A percentile compares a stretch with the other conserved stretches of the same genome.
Conservation (phyloP, 1,284 basidiomycete genomes). For the Moesziomyces sp. region DNA sequence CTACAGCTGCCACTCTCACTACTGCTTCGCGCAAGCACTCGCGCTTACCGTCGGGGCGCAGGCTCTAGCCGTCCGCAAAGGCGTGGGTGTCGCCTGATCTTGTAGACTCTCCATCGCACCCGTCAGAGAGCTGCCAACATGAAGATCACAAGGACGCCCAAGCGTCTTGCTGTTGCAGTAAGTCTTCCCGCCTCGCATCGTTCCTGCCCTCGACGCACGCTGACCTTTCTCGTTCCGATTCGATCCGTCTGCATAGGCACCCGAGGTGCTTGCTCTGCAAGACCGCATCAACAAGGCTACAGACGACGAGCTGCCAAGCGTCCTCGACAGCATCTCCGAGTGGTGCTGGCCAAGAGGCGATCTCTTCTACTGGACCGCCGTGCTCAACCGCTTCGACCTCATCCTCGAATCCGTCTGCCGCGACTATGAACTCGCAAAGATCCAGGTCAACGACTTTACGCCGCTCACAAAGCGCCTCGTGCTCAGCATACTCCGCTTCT, state of each 20-base stretch:
- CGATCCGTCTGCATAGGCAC: slow-evolving; percentile 20
- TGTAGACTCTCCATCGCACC: background rate
- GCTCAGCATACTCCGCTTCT: slow-evolving; percentile 85
- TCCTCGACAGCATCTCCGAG: slow-evolving; percentile 58
- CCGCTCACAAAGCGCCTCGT: slow-evolving; percentile 79
- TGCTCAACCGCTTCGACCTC: slow-evolving; percentile 92
- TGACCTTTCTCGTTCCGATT: background rate
- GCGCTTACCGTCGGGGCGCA: background rate
- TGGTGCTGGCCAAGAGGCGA: slow-evolving; percentile 98
- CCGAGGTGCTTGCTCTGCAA: slow-evolving; percentile 55
- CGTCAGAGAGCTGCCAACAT: slow-evolving; percentile 17
- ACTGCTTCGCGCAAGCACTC: no score
- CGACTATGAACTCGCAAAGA: slow-evolving; percentile 73
- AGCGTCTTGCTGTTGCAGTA: slow-evolving; percentile 62
- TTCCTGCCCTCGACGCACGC: background rate
- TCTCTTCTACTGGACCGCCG: slow-evolving; percentile 93
- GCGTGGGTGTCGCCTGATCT: no score
- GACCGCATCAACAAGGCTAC: slow-evolving; percentile 51
- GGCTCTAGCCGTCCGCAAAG: background rate
- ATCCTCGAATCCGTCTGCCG: slow-evolving; percentile 84
- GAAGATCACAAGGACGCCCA: slow-evolving; percentile 67
- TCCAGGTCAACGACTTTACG: slow-evolving; percentile 80
- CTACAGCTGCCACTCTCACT: background rate
- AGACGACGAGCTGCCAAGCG: slow-evolving; percentile 59
- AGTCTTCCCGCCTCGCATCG: slow-evolving; percentile 15